phyloP scores from a whole-genome alignment of 106 monocot species.

The Dendrobium catenatum region DNA sequence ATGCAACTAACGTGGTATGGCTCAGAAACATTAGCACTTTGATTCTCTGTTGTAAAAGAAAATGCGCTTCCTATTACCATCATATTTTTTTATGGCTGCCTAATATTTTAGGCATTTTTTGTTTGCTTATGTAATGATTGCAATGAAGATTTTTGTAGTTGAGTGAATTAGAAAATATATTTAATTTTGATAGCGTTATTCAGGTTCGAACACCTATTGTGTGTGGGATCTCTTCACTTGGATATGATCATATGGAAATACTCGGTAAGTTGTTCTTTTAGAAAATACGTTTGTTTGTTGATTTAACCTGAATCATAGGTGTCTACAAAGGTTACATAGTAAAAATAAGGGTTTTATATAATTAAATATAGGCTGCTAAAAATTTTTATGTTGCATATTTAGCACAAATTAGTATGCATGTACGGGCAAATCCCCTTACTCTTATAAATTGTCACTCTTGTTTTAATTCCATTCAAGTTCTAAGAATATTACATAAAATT shows the following conservation, averaged over 20 bases:
- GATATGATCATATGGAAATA: constrained; percentile 98
- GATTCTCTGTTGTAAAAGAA: background rate
- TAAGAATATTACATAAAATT: background rate
- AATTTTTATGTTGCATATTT: background rate
- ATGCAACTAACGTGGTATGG: constrained; percentile 71
- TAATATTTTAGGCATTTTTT: background rate
- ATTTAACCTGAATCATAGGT: background rate
- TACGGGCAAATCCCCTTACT: background rate
- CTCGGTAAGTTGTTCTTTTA: constrained; percentile 50
- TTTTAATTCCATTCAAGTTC: background rate
- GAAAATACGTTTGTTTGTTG: background rate
- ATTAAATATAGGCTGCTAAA: background rate
- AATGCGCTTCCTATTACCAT: background rate
- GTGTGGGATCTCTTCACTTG: constrained; percentile 92
- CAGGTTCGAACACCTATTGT: constrained; percentile 78
- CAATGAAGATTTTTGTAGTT: background rate
- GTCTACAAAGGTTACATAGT: background rate
- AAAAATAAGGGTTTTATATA: background rate
- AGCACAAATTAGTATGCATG: background rate
- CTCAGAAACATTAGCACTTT: background rate
- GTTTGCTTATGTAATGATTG: background rate
- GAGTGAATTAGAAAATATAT: background rate
- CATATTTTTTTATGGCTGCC: background rate
- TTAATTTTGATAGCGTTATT: constrained; percentile 9
- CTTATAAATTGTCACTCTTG: background rate